Evolutionary conservation across 139 green algal genomes (phyloP).

Genomic region (Chlamydomonas asymmetrica): DNA sequence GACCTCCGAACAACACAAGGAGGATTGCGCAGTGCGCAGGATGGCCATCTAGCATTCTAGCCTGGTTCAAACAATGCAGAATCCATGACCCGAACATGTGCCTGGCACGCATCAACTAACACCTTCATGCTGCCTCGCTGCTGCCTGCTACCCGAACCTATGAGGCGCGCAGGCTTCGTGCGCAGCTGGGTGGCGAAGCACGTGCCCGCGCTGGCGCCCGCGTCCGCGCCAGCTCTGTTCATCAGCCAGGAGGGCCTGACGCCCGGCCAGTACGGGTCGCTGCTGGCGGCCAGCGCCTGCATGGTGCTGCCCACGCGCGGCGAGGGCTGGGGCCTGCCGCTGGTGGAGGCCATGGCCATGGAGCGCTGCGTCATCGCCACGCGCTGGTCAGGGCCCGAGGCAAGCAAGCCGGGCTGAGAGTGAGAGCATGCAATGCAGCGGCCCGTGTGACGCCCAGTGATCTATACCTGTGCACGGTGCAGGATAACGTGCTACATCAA

Average conservation of each 20-base stretch:
- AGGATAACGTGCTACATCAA: too few species aligned
- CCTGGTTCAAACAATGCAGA: background rate
- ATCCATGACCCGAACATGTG: background rate
- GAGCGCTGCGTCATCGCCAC: constrained; percentile 52
- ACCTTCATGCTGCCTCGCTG: too few species aligned
- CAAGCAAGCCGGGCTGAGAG: constrained; percentile 9
- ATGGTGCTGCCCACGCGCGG: constrained; percentile 75
- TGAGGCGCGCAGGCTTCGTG: constrained; percentile 2
- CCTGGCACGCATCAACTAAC: background rate
- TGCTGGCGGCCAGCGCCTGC: constrained; percentile 55
- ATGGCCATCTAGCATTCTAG: background rate
- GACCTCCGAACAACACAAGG: too few species aligned
- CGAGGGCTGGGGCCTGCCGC: constrained; percentile 61
- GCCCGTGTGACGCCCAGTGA: background rate
- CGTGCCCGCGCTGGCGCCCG: background rate
- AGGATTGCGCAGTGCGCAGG: background rate
- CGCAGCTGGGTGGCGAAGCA: background rate
- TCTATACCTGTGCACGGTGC: background rate
- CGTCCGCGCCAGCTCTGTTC: background rate
- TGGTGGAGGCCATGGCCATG: constrained; percentile 69
- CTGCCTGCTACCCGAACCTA: background rate
- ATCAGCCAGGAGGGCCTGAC: background rate
- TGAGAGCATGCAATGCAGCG: background rate
- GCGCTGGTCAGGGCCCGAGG: constrained; percentile 50
- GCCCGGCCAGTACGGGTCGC: background rate